Evolutionary conservation across 352 stramenopile genomes (phyloP), one percentile per base, ranked within the genome.

Genomic region (Globisporangium cylindrosporum): DNA sequence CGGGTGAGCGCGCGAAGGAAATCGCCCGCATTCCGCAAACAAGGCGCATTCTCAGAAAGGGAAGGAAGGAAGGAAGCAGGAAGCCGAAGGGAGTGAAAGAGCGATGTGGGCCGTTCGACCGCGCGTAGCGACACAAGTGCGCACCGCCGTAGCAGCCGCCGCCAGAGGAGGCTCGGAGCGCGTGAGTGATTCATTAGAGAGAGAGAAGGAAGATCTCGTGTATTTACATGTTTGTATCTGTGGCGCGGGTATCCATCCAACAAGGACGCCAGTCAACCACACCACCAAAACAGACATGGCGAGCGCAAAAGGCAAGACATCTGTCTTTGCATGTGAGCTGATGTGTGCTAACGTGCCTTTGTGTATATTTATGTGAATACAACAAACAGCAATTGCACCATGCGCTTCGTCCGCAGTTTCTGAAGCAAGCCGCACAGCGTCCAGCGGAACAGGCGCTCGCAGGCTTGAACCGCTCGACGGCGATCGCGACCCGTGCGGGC

Each of bases 91-190:
- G 18, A 27, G 27, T 25, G 2, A 5, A 29, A 60, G 22, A 7
- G 24, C 14, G 18, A 89, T 87, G 81, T 66, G 85, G 59, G 71
- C 85, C 62, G 61, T 89, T 64, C 73, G 70, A 59, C 81, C 77
- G 43, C 74, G 68, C 65, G 48, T 78, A 59, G 68, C 70, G 64
- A 66, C 83, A 60, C 70, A 84, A 48, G 72, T 73, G 71, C 75
- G 70, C 70, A 43, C 69, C 38, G 69, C 68, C 51, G 53, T 56
- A 27, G 69, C 70, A 34, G 68, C 69, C 51, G 41, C 57, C 36
- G 70, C 59, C 25, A 64, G 62, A 61, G 29, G 62, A 61, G 29
- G 74, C 25, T 55, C 27, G 49, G 25, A 49, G 15, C 38, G 24
- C n/a, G 60, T 66, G 32, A 66, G 60, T 66, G 20, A 6, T 24